Evolutionary conservation across 345 rosid genomes (phyloP).

Genomic region (Firmiana major): DNA sequence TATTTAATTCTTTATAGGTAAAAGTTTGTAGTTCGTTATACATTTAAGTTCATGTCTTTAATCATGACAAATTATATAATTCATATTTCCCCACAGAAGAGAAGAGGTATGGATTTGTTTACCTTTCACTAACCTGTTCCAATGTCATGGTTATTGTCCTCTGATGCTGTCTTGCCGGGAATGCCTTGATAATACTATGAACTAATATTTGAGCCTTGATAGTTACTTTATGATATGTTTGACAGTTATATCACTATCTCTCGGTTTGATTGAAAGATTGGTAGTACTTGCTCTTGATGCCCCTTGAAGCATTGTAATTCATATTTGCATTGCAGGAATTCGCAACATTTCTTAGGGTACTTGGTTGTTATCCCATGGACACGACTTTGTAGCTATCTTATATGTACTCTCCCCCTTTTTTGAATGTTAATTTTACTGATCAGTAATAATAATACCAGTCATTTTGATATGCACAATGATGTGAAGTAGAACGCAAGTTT

Average conservation of each 20-base stretch:
- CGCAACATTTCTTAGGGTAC: constrained; percentile 59
- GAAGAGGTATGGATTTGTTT: background rate
- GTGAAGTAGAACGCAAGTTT: background rate
- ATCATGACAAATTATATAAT: background rate
- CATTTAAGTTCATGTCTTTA: background rate
- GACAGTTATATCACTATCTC: background rate
- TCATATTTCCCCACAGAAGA: background rate
- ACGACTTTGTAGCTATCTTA: constrained; percentile 12
- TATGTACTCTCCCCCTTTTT: no score
- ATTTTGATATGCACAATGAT: no score
- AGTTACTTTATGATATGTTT: background rate
- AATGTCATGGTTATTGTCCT: background rate
- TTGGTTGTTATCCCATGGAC: constrained; percentile 61
- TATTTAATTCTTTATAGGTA: background rate
- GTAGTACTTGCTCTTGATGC: background rate
- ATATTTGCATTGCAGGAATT: constrained; percentile 41
- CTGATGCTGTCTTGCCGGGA: background rate
- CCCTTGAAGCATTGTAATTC: background rate
- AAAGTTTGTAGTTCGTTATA: background rate
- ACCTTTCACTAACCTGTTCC: background rate
- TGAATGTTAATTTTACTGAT: no score
- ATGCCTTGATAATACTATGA: background rate
- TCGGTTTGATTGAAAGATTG: background rate
- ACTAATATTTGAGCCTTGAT: background rate
- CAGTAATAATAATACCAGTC: no score